phyloP scores from a whole-genome alignment of 495 filamentous ascomycete genomes.

The Poronia punctata region DNA sequence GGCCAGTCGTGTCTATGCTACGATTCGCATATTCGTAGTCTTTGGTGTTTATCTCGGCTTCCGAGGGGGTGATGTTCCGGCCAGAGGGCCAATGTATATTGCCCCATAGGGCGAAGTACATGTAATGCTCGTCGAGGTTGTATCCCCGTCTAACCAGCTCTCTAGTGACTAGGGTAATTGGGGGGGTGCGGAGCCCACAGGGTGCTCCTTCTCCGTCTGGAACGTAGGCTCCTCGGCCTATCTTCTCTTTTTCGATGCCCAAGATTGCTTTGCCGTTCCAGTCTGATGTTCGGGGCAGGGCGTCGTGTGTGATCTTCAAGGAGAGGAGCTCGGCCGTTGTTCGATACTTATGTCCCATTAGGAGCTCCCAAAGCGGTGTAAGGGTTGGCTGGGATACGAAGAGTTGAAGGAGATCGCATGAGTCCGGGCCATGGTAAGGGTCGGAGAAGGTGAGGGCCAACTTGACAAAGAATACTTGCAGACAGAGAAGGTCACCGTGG shows the following conservation, averaged over 20 bases:
- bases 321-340: slow-evolving; percentile 34
- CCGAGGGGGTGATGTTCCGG: slow-evolving; percentile 26
- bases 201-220: too few species aligned
- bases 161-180: too few species aligned
- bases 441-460: slow-evolving; percentile 53
- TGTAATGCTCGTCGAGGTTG: slow-evolving; percentile 33
- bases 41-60: slow-evolving; percentile 39
- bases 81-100: slow-evolving; percentile 41
- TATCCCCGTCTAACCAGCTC: slow-evolving; percentile 45
- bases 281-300: slow-evolving; percentile 8
- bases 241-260: neutral
- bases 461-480: slow-evolving; percentile 53
- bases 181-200: too few species aligned
- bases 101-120: slow-evolving; percentile 49
- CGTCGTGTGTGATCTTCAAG: slow-evolving; percentile 39
- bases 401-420: slow-evolving; percentile 40
- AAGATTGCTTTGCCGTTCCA: neutral
- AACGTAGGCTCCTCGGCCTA: too few species aligned
- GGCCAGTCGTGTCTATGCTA: neutral
- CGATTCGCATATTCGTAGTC: slow-evolving; percentile 28
- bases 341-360: slow-evolving; percentile 36
- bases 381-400: slow-evolving; percentile 54
- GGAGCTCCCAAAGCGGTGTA: slow-evolving; percentile 38
- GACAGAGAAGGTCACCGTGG: slow-evolving; percentile 46
- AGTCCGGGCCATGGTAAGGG: slow-evolving; percentile 35